Base-by-base conservation (phyloP, 1,284 basidiomycete species). In the Polyporus tsugae region DNA sequence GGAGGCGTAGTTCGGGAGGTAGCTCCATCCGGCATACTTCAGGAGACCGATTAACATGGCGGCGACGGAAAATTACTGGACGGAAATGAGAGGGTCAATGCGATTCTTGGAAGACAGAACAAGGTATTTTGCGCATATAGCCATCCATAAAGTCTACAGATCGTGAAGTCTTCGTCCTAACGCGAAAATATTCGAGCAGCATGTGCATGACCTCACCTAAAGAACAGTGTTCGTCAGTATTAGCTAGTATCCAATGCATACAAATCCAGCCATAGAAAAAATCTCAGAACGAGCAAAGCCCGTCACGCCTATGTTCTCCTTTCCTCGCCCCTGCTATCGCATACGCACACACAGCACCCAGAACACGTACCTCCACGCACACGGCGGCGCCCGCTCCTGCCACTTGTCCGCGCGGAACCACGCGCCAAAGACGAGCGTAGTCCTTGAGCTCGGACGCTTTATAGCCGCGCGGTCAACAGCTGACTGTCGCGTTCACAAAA, bases 1-100 rank as follows among this genome's bases (percentile, higher is more conserved):
- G 4, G 85, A 83, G 4, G 78, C 79, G 62, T 83, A 75, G 71
- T 83, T 80, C 4, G 86, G 86, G 36, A 88, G 75, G 64, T 81
- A 83, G 7, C 77, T 75, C 86, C 86, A 88, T 41, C 81, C 84
- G 9, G 77, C 73, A 13, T 84, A 70, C 38, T 72, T 70, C 62
- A 81, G 76, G n/a, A 81, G 71, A 42, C 66, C 58, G 53, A 36
- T 25, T 36, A 70, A 52, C 64, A 66, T 41, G 52, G 59, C 25
- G 59, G 35, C 66, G 33, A 9, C 17, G 35, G 25, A 49, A 49
- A 17, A 44, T 44, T 39, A 63, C 62, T 63, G 38, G 38, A 25
- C 11, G 36, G 39, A 29, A 25, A 36, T n/a, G 25, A 60, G 39
- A 29, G 13, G 25, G 59, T 42, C 22, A 59, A 59, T 42, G 41